Percentiles rank a stretch among this genome's conserved stretches.
Evolutionary conservation across 1,284 basidiomycete species (phyloP).

Genomic region (Apiotrichum porosum): DNA sequence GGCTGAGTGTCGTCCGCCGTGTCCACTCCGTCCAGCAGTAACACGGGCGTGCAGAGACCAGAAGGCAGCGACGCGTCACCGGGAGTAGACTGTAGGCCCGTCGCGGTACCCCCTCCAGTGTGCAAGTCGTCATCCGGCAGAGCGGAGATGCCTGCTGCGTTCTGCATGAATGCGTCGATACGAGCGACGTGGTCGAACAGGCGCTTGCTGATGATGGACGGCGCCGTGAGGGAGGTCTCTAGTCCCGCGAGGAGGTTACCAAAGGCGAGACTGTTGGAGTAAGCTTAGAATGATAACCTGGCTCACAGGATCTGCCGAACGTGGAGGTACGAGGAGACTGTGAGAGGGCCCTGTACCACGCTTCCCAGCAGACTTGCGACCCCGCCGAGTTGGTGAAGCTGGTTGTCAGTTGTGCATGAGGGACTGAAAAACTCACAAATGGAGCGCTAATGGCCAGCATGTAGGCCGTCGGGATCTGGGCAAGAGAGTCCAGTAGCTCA

Average conservation of each 20-base stretch:
- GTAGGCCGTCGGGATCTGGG: slow-evolving; percentile 21
- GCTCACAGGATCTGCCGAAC: slow-evolving; percentile 19
- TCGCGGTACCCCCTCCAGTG: no score
- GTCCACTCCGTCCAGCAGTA: no score
- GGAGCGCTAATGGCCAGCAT: slow-evolving; percentile 11
- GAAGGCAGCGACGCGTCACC: no score
- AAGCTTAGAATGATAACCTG: background rate
- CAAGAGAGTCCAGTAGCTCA: slow-evolving; percentile 20
- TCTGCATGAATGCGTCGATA: slow-evolving; percentile 19
- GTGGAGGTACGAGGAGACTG: slow-evolving; percentile 17
- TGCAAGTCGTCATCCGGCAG: no score
- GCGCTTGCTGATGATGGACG: slow-evolving; percentile 8
- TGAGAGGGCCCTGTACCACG: slow-evolving; percentile 21
- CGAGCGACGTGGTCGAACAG: slow-evolving; percentile 14
- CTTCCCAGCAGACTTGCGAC: slow-evolving; percentile 22
- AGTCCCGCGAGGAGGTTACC: slow-evolving; percentile 13
- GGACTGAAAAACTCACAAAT: background rate
- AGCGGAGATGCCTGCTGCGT: background rate
- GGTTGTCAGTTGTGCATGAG: background rate
- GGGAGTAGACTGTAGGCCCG: no score
- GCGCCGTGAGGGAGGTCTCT: slow-evolving; percentile 10
- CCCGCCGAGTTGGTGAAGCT: slow-evolving; percentile 25
- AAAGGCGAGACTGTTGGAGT: slow-evolving; percentile 6
- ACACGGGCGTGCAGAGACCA: no score
- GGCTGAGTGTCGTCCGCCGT: no score